Conservation (phyloP, 805 yeast species). For the Saccharomyces eubayanus region DNA sequence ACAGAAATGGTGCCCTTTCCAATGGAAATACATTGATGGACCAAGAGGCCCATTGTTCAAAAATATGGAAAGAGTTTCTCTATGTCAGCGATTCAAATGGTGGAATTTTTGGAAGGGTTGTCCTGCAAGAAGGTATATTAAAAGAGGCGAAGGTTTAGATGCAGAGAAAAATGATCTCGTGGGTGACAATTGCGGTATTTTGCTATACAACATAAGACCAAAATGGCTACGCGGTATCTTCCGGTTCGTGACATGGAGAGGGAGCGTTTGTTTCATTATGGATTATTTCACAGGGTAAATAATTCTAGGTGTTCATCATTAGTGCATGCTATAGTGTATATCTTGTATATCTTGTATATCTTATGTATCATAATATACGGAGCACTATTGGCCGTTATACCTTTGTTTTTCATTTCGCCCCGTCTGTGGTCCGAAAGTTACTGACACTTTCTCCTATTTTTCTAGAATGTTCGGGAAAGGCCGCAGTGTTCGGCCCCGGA, state of each 20-base stretch:
- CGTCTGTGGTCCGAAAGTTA: not conserved
- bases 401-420: not conserved
- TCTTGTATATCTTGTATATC: not conserved
- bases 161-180: slow-evolving; percentile 67
- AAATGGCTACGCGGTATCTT: slow-evolving; percentile 40
- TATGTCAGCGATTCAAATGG: slow-evolving; percentile 86
- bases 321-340: not conserved
- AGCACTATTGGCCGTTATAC: not conserved
- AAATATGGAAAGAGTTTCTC: slow-evolving; percentile 55
- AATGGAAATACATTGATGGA: slow-evolving; percentile 86
- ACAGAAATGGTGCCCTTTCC: slow-evolving; percentile 81
- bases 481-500: not conserved
- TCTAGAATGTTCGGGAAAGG: slow-evolving; percentile 1
- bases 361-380: not conserved
- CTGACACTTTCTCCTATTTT: not conserved
- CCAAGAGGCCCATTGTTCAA: slow-evolving; percentile 86
- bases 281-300: slow-evolving; percentile 35
- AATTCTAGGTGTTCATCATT: not conserved
- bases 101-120: slow-evolving; percentile 86
- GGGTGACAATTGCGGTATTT: slow-evolving; percentile 64
- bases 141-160: slow-evolving; percentile 67
- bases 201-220: slow-evolving; percentile 48
- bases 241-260: slow-evolving; percentile 51
- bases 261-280: slow-evolving; percentile 47
- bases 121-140: slow-evolving; percentile 61